Evolutionary conservation across 2,329 filamentous ascomycete species (phyloP), one percentile per base, ranked within the genome.

Genomic region (Coniochaeta sp.): DNA sequence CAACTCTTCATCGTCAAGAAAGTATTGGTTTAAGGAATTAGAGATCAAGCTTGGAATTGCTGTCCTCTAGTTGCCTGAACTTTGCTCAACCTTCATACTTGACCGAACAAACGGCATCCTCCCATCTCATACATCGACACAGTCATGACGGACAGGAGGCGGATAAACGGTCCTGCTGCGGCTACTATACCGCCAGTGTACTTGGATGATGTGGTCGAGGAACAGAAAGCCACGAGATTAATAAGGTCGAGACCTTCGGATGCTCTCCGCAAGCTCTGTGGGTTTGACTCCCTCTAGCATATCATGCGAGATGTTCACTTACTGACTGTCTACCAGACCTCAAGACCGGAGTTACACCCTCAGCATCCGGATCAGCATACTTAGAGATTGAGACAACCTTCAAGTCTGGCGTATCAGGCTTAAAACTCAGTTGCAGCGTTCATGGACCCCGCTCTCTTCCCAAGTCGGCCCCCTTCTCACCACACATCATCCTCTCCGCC

Each of bases 361-460:
- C 92, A 13, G 94, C 94, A 12, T 94, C 90, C 48, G 94, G 94
- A 13, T 96, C 91, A 16, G 90, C 94, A 51, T 99, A 92, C 67
- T 76, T 92, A 51, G 89, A 87, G 63, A 71, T 86, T 48, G 79
- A 80, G 60, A 61, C 72, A 69, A 58, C 75, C 71, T 51, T 71
- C 67, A 64, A 61, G 28, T 55, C 58, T 6, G 63, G 64, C 7
- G 60, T 58, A 9, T 68, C 66, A 10, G 88, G 89, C 49, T 79
- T 97, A 64, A 99, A 99, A 69, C 83, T 99, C 55, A 88, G 86
- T 56, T 96, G 91, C 67, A 91, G 90, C 10, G 89, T 97, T 51
- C 92, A 97, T 70, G 94, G 94, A 1, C 94, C 94, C 3, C 85
- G 91, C 59, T 91, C 94, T 22, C 79, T 99, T 38, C 91, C 92